Evolutionary conservation across 2,329 filamentous ascomycete species (phyloP).

Genomic region (Aureobasidium sp.): DNA sequence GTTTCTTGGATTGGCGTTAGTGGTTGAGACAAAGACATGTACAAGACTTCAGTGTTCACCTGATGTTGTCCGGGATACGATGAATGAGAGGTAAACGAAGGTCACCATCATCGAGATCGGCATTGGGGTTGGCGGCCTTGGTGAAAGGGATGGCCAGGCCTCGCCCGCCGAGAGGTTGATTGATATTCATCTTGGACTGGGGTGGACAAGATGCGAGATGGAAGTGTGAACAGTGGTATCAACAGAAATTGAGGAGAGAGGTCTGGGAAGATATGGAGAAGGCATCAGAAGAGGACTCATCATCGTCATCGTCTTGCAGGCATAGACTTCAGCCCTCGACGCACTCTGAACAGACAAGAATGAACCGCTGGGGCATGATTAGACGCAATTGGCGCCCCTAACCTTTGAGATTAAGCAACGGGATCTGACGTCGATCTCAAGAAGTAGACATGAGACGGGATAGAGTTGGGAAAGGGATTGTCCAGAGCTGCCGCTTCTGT

Average conservation of each 20-base stretch:
- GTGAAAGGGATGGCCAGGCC: slow-evolving; percentile 25
- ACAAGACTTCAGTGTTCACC: background rate
- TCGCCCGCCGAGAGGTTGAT: slow-evolving; percentile 19
- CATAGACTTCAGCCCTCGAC: slow-evolving; percentile 3
- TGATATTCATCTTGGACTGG: slow-evolving; percentile 5
- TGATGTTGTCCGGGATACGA: slow-evolving; percentile 21
- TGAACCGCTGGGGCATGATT: background rate
- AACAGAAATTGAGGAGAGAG: background rate
- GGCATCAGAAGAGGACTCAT: background rate
- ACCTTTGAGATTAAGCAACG: background rate
- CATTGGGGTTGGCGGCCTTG: slow-evolving; percentile 21
- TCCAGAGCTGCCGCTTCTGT: background rate
- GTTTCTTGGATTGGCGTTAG: background rate
- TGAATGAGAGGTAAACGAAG: slow-evolving; percentile 22
- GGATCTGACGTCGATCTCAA: slow-evolving; percentile 10
- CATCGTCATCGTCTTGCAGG: slow-evolving; percentile 1
- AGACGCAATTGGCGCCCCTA: background rate
- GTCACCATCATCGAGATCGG: slow-evolving; percentile 18
- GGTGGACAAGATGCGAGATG: background rate
- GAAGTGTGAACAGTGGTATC: background rate
- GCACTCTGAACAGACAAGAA: background rate
- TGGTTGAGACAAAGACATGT: too few relatives aligned
- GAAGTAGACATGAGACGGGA: background rate
- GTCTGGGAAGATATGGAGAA: background rate
- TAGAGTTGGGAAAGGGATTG: background rate